Conservation (phyloP, 2,329 filamentous ascomycete species). For the Cercospora zeina region DNA sequence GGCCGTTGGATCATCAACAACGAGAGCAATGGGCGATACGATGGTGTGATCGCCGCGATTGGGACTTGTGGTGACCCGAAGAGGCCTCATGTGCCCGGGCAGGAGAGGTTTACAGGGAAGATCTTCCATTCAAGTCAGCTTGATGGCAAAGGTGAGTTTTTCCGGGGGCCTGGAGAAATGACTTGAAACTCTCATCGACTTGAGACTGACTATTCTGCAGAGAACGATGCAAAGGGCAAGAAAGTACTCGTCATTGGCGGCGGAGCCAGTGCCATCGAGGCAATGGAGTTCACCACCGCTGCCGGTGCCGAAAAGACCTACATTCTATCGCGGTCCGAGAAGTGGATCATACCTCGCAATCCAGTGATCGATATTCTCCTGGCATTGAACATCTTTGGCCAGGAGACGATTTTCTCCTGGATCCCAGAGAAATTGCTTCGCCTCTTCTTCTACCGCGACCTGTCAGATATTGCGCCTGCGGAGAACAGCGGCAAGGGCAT, state of each 20-base stretch:
- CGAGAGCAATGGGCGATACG: conserved; percentile 67
- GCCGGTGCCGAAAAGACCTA: conserved; percentile 67
- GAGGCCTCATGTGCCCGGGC: conserved; percentile 68
- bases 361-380: conserved; percentile 71
- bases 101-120: conserved; percentile 69
- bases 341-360: conserved; percentile 62
- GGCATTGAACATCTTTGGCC: conserved; percentile 73
- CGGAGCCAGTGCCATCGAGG: conserved; percentile 79
- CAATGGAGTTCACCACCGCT: conserved; percentile 72
- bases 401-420: conserved; percentile 70
- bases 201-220: not conserved
- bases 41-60: conserved; percentile 74
- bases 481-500: conserved; percentile 60
- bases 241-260: conserved; percentile 78
- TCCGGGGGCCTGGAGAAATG: conserved; percentile 72
- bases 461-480: conserved; percentile 69
- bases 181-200: conserved; percentile 37
- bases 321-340: conserved; percentile 63
- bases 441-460: conserved; percentile 79
- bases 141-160: conserved; percentile 62
- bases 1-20: conserved; percentile 79
- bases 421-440: conserved; percentile 75
- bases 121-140: conserved; percentile 75
- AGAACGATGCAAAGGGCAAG: conserved; percentile 67
- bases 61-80: conserved; percentile 80